Evolutionary conservation across 805 yeast genomes (phyloP), one percentile per base, ranked within the genome.

Genomic region (Torulaspora gathmanii): DNA sequence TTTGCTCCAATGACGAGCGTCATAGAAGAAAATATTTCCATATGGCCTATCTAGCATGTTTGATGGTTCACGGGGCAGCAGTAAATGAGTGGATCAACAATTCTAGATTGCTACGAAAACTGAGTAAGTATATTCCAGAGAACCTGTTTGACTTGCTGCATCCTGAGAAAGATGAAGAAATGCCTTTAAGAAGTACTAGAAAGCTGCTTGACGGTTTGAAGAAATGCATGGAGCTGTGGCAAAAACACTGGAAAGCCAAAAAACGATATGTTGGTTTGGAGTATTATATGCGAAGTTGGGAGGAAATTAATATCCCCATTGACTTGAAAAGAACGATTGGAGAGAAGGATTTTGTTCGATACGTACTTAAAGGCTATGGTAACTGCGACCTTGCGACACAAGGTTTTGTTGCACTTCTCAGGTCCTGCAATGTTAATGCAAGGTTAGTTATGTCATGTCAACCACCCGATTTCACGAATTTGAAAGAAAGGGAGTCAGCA

Each of bases 371-470:
- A 12, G 76, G 77, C 20, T 62, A 72, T 13, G 99, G 98, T 0
- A 78, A 87, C 2, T 64, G 85, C 27, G 97, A 91, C 59, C 46
- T 86, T 5, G 83, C 84, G 0, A 89, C 93, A 0, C 96, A 87
- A 57, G 97, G 96, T 0, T 90, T 87, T 67, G 87, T 88, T 12
- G 79, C 86, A 0, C 56, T 91, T 1, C 61, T 88, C 35, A 67
- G 98, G 51, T 72, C 93, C 1, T 64, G 85, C 10, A 85, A 83
- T 1, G 68, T 93, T 10, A 74, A 80, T 33, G 81, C 91, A 0
- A 70, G 99, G 36, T 65, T 93, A 22, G 80, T 89, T 0, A 82
- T 83, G 55, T 90, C 96, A 0, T 58, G 90, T 26, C 99, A 93
- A 60, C 93, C 96, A 0, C 90, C 96, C 0, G 96, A 93, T 60